Evolutionary conservation across 768 basidiomycete species (phyloP).

Genomic region (Mycena galericulata): DNA sequence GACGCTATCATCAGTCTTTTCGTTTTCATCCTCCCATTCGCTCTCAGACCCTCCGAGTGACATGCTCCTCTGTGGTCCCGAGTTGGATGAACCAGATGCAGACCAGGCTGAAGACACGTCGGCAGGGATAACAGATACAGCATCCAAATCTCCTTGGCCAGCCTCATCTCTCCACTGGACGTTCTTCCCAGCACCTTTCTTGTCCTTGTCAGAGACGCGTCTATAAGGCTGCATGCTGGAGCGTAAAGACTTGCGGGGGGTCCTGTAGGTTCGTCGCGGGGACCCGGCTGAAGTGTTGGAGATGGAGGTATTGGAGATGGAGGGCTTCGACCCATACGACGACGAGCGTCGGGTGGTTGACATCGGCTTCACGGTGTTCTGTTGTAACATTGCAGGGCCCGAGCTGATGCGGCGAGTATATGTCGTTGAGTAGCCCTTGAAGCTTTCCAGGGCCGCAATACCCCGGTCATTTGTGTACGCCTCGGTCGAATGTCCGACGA

Average conservation of each 20-base stretch:
- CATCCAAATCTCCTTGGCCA: constrained; percentile 85
- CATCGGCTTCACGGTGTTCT: constrained; percentile 31
- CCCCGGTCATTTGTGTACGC: constrained; percentile 60
- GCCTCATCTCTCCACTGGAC: constrained; percentile 92
- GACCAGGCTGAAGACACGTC: constrained; percentile 55
- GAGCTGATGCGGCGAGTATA: constrained; percentile 65
- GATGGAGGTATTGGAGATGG: constrained; percentile 47
- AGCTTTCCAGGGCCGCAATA: constrained; percentile 56
- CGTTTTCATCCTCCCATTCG: constrained; percentile 92
- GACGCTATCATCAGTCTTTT: constrained; percentile 84
- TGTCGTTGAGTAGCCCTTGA: constrained; percentile 62
- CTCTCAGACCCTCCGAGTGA: constrained; percentile 79
- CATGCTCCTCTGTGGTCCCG: constrained; percentile 51
- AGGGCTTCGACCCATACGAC: constrained; percentile 45
- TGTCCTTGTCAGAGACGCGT: constrained; percentile 73
- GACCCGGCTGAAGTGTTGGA: constrained; percentile 64
- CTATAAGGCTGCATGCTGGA: constrained; percentile 75
- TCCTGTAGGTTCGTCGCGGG: constrained; percentile 60
- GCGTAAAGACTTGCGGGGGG: constrained; percentile 82
- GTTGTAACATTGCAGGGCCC: constrained; percentile 58
- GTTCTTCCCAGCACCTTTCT: constrained; percentile 70
- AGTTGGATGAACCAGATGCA: constrained; percentile 38
- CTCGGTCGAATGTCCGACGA: constrained; percentile 77
- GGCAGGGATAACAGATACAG: constrained; percentile 49
- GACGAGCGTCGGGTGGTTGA: constrained; percentile 54